Evolutionary conservation across 768 basidiomycete genomes (phyloP).

Genomic region (Terana coerulea): DNA sequence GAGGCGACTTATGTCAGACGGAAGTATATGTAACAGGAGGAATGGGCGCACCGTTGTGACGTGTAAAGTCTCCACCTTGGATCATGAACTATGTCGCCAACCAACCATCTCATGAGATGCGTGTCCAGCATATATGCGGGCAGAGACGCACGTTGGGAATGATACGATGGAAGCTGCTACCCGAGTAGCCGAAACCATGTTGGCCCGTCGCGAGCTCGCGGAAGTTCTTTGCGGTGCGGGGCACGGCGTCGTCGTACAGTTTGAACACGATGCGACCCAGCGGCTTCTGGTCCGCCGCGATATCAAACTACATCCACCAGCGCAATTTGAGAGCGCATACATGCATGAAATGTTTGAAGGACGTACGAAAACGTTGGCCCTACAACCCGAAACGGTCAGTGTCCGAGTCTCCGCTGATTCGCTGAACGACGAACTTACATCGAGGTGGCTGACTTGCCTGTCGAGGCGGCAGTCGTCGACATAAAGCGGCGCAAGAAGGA

Average conservation of each 20-base stretch:
- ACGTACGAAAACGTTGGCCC: conserved; percentile 24
- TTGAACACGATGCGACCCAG: conserved; percentile 73
- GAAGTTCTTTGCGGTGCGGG: conserved; percentile 79
- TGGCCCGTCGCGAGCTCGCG: conserved; percentile 80
- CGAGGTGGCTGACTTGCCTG: conserved; percentile 13
- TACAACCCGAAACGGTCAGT: neutral
- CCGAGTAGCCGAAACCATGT: conserved; percentile 71
- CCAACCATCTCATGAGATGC: neutral
- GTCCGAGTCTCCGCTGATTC: neutral
- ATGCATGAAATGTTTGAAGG: neutral
- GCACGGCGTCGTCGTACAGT: conserved; percentile 78
- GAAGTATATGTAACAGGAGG: too few species aligned
- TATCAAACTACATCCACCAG: conserved; percentile 54
- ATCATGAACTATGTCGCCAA: conserved; percentile 60
- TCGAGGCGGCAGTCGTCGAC: conserved; percentile 16
- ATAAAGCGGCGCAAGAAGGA: conserved; percentile 20
- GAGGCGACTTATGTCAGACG: conserved; percentile 28
- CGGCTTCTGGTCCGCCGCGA: conserved; percentile 39
- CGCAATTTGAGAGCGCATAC: neutral
- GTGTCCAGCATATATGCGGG: neutral
- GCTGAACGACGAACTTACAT: conserved; percentile 14
- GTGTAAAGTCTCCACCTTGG: conserved; percentile 87
- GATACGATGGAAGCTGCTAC: conserved; percentile 75
- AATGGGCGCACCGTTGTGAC: conserved; percentile 24
- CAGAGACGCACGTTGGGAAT: conserved; percentile 44